Evolutionary conservation across 345 rosid genomes (phyloP), one percentile per base, ranked within the genome.

Genomic region (Brassica rapa): DNA sequence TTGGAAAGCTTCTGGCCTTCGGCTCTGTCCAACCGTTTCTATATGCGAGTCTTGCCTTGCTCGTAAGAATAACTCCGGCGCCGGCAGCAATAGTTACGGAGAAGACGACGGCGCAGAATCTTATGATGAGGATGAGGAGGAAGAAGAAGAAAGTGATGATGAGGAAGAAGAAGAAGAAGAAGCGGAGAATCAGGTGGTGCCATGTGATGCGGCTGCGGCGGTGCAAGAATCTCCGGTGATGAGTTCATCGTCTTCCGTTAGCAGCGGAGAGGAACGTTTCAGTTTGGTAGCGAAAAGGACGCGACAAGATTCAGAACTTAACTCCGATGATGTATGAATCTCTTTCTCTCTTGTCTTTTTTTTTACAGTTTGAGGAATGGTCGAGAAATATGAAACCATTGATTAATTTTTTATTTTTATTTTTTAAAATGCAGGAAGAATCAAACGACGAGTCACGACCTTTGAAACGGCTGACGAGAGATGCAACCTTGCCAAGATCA

Each of bases 101-200:
- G 75, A 29, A 8, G 68, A 51, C 8, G 78, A 81, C 10, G 75
- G 32, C 5, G 85, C 76, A 1, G 80, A 72, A n/a, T 78, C 74
- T 35, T 82, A 63, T 6, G 72, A 78, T 3, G 73, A 55, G 4
- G 82, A 71, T 15, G 57, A 51, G 21, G 16, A 46, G 41, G 41
- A 35, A 46, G 55, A 46, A 3, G 16, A 46, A 51, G 57, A 51
- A 15, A 53, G 60, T 4, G 70, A 49, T 4, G 83, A 67, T 2
- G 80, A 70, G 0, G 79, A 72, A 0, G 77, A 81, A 0, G 84
- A 66, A 0, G 84, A 84, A 0, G 86, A 79, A 0, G 87, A 74
- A 1, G 86, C 5, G 16, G 96, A 91, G 64, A 91, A 91, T 83
- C 98, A 91, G 75, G 95, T 93, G 78, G 97, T 93, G 25, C 98